A percentile compares a stretch with the other conserved stretches of the same genome.
Evolutionary conservation across 139 green algal genomes (phyloP).

Genomic region (Limnomonas spitsbergensis): DNA sequence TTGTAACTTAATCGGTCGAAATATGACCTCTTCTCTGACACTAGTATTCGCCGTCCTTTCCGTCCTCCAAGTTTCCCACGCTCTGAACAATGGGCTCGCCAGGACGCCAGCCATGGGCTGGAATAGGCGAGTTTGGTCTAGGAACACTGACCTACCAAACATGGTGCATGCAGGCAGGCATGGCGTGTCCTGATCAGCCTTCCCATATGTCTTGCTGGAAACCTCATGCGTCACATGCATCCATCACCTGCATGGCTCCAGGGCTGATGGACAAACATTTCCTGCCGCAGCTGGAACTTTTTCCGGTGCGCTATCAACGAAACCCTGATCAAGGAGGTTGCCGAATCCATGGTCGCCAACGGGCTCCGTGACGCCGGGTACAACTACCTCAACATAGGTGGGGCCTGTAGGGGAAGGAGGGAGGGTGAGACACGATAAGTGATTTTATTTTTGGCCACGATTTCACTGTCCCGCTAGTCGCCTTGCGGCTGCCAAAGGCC

Average conservation of each 20-base stretch:
- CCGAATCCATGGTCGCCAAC: constrained; percentile 37
- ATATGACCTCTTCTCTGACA: too few species aligned
- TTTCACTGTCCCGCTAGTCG: background rate
- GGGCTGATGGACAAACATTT: too few species aligned
- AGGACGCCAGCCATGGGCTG: constrained; percentile 40
- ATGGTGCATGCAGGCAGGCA: too few species aligned
- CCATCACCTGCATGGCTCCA: background rate
- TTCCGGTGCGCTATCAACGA: constrained; percentile 51
- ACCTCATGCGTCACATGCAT: background rate
- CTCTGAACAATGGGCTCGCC: constrained; percentile 38
- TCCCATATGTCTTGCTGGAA: background rate
- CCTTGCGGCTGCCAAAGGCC: too few species aligned
- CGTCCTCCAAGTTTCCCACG: background rate
- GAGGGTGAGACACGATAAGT: background rate
- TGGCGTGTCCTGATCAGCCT: too few species aligned
- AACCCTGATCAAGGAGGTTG: constrained; percentile 36
- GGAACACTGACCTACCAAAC: too few species aligned
- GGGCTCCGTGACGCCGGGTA: constrained; percentile 43
- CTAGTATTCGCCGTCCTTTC: background rate
- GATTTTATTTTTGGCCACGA: background rate
- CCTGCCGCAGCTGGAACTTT: constrained; percentile 34
- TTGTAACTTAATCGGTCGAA: background rate
- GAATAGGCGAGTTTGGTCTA: constrained; percentile 14
- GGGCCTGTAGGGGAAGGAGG: background rate
- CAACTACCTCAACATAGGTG: constrained; percentile 38